Evolutionary conservation across 2,329 filamentous ascomycete genomes (phyloP), one percentile per base, ranked within the genome.

Genomic region (Verticillium isaacii): DNA sequence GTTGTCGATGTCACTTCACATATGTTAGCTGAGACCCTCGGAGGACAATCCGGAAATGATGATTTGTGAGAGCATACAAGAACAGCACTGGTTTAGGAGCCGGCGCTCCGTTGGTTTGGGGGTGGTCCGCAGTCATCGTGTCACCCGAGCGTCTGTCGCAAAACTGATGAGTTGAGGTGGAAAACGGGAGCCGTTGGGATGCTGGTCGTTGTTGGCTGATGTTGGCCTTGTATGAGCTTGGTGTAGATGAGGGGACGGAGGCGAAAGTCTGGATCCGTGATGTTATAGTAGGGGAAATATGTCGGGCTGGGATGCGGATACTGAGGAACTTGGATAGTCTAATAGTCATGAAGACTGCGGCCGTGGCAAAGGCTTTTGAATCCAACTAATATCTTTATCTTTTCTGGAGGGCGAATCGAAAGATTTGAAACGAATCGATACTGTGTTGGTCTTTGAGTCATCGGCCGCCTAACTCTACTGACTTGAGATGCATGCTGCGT

Each of bases 1-100:
- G 73, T 99, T 99, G 82, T 99, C 95, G 72, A 99, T 98, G 73
- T 99, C 95, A 72, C 97, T 98, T 75, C 7, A 17, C 5, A 1
- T 41, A 19, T 45, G 15, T 58, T 19, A 64, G 63, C 32, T 14
- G 7, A 32, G 11, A 60, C 9, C n/a, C 6, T 4, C n/a, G n/a
- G n/a, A 25, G n/a, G 12, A 12, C 19, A 52, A 12, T 11, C 5
- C 15, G 37, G 15, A 56, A 9, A 15, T 56, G 2, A 17, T 36
- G 19, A 23, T 25, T 50, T 17, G 32, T 11, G 14, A 29, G 50
- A 19, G 65, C 74, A 52, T 65, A 80, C 78, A 80, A 80, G 71
- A 80, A 80, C 37, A 80, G 66, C 11, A 80, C 77, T 59, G 76
- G 75, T 64, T 76, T 79, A 56, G 65, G 63, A 60, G 70, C 45